These are phyloP conservation scores for Solidago caesia DNA, from an alignment of 129 eudicot genomes.

Conservation along the genomic window DNA sequence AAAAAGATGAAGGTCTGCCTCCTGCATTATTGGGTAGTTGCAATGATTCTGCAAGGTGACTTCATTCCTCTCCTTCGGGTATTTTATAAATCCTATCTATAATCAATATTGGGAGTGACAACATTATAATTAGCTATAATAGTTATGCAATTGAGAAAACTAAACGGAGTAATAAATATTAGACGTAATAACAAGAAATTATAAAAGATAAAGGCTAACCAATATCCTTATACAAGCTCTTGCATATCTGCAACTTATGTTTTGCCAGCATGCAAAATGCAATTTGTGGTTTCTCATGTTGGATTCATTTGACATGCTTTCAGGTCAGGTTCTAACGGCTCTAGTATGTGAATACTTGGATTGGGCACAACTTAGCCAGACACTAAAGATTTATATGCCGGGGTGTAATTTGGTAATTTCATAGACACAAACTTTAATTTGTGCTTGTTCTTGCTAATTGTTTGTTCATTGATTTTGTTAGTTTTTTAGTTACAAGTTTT, in stretches of 20 bases:
- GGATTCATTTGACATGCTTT: conserved; percentile 29
- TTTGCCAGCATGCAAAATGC: conserved; percentile 9
- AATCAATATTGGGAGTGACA: neutral
- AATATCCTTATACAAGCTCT: neutral
- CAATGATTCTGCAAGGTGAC: conserved; percentile 87
- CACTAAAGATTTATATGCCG: conserved; percentile 80
- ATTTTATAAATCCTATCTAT: neutral
- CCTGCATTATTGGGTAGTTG: conserved; percentile 96
- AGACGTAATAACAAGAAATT: neutral
- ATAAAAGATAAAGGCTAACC: neutral
- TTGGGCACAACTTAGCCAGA: conserved; percentile 92
- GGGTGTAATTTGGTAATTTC: conserved; percentile 86
- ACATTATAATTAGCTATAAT: neutral
- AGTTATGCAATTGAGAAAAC: neutral
- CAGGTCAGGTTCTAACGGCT: conserved; percentile 90
- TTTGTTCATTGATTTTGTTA: neutral
- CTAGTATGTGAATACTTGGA: conserved; percentile 96
- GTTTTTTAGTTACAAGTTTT: too few relatives aligned
- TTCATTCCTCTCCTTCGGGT: conserved; percentile 94
- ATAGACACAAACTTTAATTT: conserved; percentile 11
- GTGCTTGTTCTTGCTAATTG: conserved; percentile 11
- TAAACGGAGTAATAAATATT: neutral
- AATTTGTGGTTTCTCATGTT: conserved; percentile 20
- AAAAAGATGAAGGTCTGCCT: conserved; percentile 78
- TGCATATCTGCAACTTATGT: neutral